Evolutionary conservation across 2,329 filamentous ascomycete genomes (phyloP), one percentile per base, ranked within the genome.

Genomic region (Epichloe aotearoae): DNA sequence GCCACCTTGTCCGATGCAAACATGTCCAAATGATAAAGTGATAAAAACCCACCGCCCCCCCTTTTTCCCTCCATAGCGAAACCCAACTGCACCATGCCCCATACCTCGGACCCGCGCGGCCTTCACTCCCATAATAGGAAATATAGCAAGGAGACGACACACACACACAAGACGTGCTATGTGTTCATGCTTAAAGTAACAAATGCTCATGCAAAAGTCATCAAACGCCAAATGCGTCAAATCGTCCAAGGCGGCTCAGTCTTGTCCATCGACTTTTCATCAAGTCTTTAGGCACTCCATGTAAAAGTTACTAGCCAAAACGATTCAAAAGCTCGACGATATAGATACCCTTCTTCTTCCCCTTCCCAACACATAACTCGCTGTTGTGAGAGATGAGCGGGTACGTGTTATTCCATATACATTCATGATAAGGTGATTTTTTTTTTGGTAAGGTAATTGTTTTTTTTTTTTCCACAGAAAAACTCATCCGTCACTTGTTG

Each of bases 381-480:
- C n/a, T 33, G n/a, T 26, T 49, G 17, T 36, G 39, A 53, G 26
- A 41, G 34, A 37, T 60, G 58, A 61, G 61, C 59, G 63, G 58
- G 30, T 66, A 69, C 65, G 66, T 61, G 55, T 60, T 61, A 60
- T 62, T 46, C 61, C 64, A 66, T 63, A 62, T 67, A 66, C 61
- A 63, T 64, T 62, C 63, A 57, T 62, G 53, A 61, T 7, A 17
- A 14, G 37, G 19, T 15, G 4, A 2, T 34, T 19, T 41, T 20
- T 41, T 20, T 20, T 42, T 42, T 5, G 34, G 19, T 17, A 5
- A 38, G 15, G 11, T 19, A 2, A 30, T 10, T 19, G n/a, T 33
- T 40, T 42, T 6, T 11, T 6, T 11, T 15, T 49, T 34, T 36
- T 6, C 10, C 5, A 30, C 12, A 23, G 10, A 34, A 3, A 33